Evolutionary conservation across 306 rosid genomes (phyloP), one percentile per base, ranked within the genome.

Genomic region (Rosa persica): DNA sequence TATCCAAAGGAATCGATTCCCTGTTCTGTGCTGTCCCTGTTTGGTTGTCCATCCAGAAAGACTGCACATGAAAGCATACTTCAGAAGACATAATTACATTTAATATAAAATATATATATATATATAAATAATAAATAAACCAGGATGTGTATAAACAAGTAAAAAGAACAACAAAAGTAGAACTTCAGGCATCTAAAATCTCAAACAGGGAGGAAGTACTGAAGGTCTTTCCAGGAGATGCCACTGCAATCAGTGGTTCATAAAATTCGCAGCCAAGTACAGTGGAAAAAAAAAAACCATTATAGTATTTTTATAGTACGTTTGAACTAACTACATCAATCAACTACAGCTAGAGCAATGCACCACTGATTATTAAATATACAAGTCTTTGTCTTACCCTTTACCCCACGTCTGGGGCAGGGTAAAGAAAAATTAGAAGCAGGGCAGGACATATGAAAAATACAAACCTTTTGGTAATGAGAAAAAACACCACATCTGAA

Each of bases 41-140:
- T 78, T 89, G 90, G 85, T 90, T 89, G 82, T 96, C 98, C 84
- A 93, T 87, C 99, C 97, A 93, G 88, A 91, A 96, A 51, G 97
- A 79, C 99, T 96, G 93, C 91, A 86, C n/a, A 68, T 47, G n/a
- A 78, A 84, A 74, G 49, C 82, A 80, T 66, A 64, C 25, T 68
- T 68, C 58, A 78, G 73, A 39, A 30, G 20, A 43, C 43, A 49
- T n/a, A 44, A 57, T 38, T 66, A 39, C 11, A 25, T 23, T 11
- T 60, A 67, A 58, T 16, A 58, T 70, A 23, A 46, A 64, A 42
- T 30, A 30, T 30, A 30, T 30, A 30, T 30, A 30, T 30, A 30
- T 30, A 30, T 30, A 30, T 1, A 30, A 30, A 30, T 30, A 30
- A 30, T 2, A 30, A 30, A 54, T 70, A 66, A 17, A 54, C 6